Conservation (phyloP, 1,284 basidiomycete genomes). For the Lignosus rhinocerotis region DNA sequence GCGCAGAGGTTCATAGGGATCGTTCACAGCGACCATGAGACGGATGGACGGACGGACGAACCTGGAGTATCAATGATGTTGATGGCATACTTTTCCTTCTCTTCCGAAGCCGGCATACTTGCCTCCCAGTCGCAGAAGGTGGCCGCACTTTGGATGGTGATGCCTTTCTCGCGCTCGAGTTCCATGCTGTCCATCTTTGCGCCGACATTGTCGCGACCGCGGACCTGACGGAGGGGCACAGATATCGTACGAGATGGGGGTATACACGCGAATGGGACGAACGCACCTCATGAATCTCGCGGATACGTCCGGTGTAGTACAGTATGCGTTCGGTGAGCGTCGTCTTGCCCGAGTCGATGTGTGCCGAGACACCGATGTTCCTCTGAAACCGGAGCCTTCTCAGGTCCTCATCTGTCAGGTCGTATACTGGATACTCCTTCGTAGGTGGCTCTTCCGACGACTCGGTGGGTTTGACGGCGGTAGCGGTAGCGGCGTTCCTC, state of each 20-base stretch:
- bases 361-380: conserved; percentile 87
- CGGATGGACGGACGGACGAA: too few species aligned
- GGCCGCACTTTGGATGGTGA: conserved; percentile 98
- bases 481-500: conserved; percentile 28
- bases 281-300: conserved; percentile 94
- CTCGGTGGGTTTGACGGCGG: conserved; percentile 25
- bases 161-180: conserved; percentile 97
- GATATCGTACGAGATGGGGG: conserved; percentile 4
- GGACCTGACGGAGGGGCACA: conserved; percentile 49
- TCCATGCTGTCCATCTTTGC: conserved; percentile 99
- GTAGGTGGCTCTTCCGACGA: conserved; percentile 3
- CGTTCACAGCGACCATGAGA: background rate
- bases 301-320: conserved; percentile 95
- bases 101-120: conserved; percentile 59
- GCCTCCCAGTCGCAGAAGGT: conserved; percentile 98
- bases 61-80: conserved; percentile 99
- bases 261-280: background rate
- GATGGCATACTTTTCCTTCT: conserved; percentile 85
- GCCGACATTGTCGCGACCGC: conserved; percentile 93
- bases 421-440: conserved; percentile 35
- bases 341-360: conserved; percentile 98
- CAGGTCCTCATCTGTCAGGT: conserved; percentile 60
- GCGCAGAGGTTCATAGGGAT: background rate
- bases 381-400: conserved; percentile 64
- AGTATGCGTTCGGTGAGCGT: conserved; percentile 97